Evolutionary conservation across 2,329 filamentous ascomycete species (phyloP).

Genomic region (Sarocladiaceae sp.): DNA sequence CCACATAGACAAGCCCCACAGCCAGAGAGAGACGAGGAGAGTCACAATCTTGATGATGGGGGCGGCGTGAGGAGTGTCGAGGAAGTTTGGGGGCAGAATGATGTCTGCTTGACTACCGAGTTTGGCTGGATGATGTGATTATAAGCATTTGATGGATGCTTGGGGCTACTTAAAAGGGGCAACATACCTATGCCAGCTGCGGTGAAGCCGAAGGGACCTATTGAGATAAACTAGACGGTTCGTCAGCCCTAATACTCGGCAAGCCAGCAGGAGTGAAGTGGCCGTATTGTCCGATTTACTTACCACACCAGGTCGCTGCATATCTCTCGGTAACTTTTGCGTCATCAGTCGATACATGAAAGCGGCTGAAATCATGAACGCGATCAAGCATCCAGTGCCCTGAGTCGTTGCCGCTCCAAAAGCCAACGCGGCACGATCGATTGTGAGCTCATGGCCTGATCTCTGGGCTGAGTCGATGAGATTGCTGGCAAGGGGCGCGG

Average conservation of each 20-base stretch:
- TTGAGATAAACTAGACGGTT: conserved; percentile 63
- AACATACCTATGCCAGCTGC: conserved; percentile 34
- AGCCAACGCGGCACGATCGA: conserved; percentile 42
- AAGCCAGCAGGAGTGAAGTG: neutral
- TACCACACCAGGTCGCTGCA: conserved; percentile 69
- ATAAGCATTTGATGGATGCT: neutral
- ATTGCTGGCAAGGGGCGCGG: conserved; percentile 66
- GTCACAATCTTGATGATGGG: conserved; percentile 43
- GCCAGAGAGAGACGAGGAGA: conserved; percentile 67
- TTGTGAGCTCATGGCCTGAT: conserved; percentile 17
- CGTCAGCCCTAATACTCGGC: no score
- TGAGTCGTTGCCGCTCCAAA: conserved; percentile 47
- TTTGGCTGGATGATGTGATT: conserved; percentile 24
- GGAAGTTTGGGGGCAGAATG: conserved; percentile 39
- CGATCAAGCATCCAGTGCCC: conserved; percentile 52
- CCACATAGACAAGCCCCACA: conserved; percentile 80
- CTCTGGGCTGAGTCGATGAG: conserved; percentile 39
- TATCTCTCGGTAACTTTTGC: conserved; percentile 75
- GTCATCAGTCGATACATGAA: conserved; percentile 88
- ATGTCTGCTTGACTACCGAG: conserved; percentile 38
- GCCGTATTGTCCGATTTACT: conserved; percentile 16
- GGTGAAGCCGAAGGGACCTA: conserved; percentile 66
- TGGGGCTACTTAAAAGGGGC: neutral
- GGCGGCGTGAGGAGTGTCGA: conserved; percentile 36
- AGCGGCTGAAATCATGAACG: conserved; percentile 76